Evolutionary conservation across 805 yeast genomes (phyloP), one percentile per base, ranked within the genome.

Genomic region (Brettanomyces bruxellensis): DNA sequence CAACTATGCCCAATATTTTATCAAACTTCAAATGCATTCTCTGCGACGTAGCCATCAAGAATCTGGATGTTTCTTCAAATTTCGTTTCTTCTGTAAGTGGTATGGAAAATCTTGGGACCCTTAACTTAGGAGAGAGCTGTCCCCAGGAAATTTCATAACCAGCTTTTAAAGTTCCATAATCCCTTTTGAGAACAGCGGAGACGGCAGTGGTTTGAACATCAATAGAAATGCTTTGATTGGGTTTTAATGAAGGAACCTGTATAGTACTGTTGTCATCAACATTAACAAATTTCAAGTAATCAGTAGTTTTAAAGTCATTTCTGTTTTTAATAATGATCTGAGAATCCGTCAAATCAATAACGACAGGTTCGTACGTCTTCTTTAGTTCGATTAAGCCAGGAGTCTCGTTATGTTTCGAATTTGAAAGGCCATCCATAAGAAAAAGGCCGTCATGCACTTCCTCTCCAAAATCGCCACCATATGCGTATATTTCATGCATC

Each of bases 391-490:
- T 25, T 5, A 38, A 6, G 25, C 41, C 41, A 18, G 41, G 41
- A 7, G 41, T 38, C 12, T 23, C 25, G 25, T 38, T 38, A 23
- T 38, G 41, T 25, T 38, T 11, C 7, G 41, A 38, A 3, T 38
- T 38, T 12, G 18, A 23, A 14, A 38, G 25, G 25, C 41, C 41
- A 38, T 38, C 41, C 41, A 38, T 38, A 12, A 38, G 7, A 38
- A 38, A 38, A 18, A 38, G 25, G 7, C 41, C 41, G 25, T 38
- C 41, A 38, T 38, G 22, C 22, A 38, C 25, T 23, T 38, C 41
- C 25, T 38, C 41, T 18, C 25, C 25, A 38, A 38, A 38, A 23
- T 38, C 41, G 18, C 41, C 41, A 38, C 41, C 41, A 38, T 38
- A 38, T 12, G 25, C 41, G 3, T 38, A 38, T 7, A 25, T 25